Percentiles rank a stretch among this genome's conserved stretches.
phyloP scores from a whole-genome alignment of 106 monocot genomes.

The Dioscorea dumetorum region DNA sequence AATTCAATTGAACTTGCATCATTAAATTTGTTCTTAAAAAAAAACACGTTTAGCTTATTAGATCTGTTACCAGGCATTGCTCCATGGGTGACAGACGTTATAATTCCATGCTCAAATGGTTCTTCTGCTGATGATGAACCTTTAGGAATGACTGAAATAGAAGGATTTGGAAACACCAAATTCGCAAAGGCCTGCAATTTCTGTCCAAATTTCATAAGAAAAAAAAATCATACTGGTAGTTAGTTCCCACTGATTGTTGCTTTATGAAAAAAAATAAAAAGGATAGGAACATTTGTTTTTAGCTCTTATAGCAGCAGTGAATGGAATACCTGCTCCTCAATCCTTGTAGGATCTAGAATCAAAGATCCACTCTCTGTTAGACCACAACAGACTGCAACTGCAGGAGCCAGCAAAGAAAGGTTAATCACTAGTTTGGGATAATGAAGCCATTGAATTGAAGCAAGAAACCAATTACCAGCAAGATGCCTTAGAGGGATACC shows the following conservation, averaged over 20 bases:
- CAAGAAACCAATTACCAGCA: conserved; percentile 44
- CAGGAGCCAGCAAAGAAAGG: conserved; percentile 15
- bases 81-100: conserved; percentile 78
- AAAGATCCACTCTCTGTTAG: conserved; percentile 47
- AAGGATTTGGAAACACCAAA: conserved; percentile 76
- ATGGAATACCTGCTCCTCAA: conserved; percentile 73
- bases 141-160: conserved; percentile 42
- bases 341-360: conserved; percentile 63
- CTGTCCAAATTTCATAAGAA: conserved; percentile 25
- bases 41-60: background rate
- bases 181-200: conserved; percentile 66
- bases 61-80: conserved; percentile 69
- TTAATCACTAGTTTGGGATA: background rate
- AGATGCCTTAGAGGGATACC: conserved; percentile 88
- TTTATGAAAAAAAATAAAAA: background rate
- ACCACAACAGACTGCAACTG: conserved; percentile 87
- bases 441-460: background rate
- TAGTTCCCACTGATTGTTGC: background rate
- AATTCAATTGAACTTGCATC: background rate
- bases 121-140: conserved; percentile 29
- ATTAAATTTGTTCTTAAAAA: background rate
- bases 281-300: background rate
- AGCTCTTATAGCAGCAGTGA: background rate
- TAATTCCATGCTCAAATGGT: conserved; percentile 65
- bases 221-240: background rate